Percentiles rank a stretch among this genome's conserved stretches.
These are phyloP conservation scores for Friedmanniomyces endolithicus DNA, from an alignment of 495 filamentous ascomycete species.

Conservation along the genomic window DNA sequence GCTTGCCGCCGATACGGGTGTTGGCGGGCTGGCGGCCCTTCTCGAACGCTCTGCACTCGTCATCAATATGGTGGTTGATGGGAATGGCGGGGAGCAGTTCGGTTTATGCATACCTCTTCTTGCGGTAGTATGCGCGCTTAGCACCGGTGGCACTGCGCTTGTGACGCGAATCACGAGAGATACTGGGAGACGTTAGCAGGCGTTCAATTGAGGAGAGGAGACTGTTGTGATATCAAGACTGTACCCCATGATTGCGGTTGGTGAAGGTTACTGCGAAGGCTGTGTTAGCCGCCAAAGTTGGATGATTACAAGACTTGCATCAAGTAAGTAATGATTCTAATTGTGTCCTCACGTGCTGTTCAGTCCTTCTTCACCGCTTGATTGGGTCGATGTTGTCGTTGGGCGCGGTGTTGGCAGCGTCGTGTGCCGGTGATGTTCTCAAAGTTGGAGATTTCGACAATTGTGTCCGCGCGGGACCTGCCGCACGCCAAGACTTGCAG, in stretches of 20 bases:
- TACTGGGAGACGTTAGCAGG: conserved; percentile 39
- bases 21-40: conserved; percentile 97
- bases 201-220: neutral
- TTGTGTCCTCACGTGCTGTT: neutral
- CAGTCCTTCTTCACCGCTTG: neutral
- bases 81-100: conserved; percentile 23
- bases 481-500: neutral
- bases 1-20: conserved; percentile 97
- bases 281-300: neutral
- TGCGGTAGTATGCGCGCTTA: conserved; percentile 88
- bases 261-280: conserved; percentile 39
- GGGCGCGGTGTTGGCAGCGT: conserved; percentile 1
- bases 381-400: neutral
- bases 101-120: conserved; percentile 57
- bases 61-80: conserved; percentile 28
- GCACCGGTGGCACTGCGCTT: conserved; percentile 96
- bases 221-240: conserved; percentile 2
- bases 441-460: neutral
- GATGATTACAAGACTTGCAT: neutral
- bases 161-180: conserved; percentile 97
- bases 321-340: neutral
- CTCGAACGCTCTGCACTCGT: conserved; percentile 73
- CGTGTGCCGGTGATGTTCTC: neutral
- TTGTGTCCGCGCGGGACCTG: neutral
- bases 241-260: conserved; percentile 70